Evolutionary conservation across 352 stramenopile species (phyloP), one percentile per base, ranked within the genome.

Genomic region (Globisporangium nagaii): DNA sequence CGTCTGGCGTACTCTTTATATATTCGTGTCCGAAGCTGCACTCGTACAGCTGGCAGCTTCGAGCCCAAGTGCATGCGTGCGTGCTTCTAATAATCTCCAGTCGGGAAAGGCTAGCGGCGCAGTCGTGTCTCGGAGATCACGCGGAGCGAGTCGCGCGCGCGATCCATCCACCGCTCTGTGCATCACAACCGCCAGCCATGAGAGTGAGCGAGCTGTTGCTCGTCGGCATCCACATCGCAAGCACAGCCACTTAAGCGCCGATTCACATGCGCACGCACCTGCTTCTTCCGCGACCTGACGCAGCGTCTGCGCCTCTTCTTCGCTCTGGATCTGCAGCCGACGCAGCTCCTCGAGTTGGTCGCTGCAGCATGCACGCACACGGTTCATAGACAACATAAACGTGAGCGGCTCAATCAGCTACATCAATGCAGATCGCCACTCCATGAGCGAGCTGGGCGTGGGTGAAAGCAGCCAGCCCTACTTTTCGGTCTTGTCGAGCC

Each of bases 271-370:
- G 7, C 2, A 20, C 28, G 32, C 46, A 91, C 79, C 79, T 69
- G 79, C 84, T 81, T 94, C 84, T 32, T 88, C 81, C 3, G 79
- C 81, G 1, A 89, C 81, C 65, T 94, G 81, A 50, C 76, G 79
- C 56, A 94, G 66, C 17, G 79, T 92, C 53, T 91, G 79, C 2
- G 81, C 81, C 62, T 94, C 84, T 58, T 94, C 81, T 34, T 94
- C 84, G 34, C 84, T 91, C 57, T 90, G 66, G 41, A 94, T 79
- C 63, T 94, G 84, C 53, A 94, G 66, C 39, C 67, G 73, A 22
- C 75, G 77, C 36, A 94, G 54, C 53, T 91, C 80, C 53, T 92
- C 84, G 34, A 91, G 70, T 57, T 94, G 84, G 28, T 92, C 78
- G 25, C 81, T 90, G 20, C 22, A 50, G 9, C 6, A 9, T 19